Percentiles rank a stretch among this genome's conserved stretches.
Evolutionary conservation across 805 yeast species (phyloP).

Genomic region (Cyberlindnera meyerae): DNA sequence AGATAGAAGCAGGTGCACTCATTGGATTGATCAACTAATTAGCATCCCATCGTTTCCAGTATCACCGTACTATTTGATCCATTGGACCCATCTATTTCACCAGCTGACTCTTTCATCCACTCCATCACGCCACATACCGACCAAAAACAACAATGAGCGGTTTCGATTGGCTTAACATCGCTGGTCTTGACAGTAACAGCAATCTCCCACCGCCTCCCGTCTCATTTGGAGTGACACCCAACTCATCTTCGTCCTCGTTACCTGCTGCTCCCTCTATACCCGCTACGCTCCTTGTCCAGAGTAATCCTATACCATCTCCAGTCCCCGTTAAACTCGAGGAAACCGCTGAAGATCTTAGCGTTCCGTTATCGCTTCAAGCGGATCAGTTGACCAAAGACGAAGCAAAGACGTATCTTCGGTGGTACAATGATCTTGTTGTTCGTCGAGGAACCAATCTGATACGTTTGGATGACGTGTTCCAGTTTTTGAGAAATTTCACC

Average conservation of each 20-base stretch:
- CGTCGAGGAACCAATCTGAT: conserved; percentile 66
- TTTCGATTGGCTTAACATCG: conserved; percentile 49
- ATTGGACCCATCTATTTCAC: no score
- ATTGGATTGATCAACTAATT: no score
- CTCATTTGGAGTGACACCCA: conserved; percentile 40
- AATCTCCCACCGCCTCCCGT: conserved; percentile 45
- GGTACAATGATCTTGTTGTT: conserved; percentile 84
- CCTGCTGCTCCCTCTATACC: no score
- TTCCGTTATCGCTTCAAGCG: conserved; percentile 61
- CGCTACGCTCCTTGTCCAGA: no score
- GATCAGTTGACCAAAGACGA: conserved; percentile 74
- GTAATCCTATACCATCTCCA: no score
- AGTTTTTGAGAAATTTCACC: conserved; percentile 73
- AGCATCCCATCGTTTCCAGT: no score
- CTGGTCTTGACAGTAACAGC: conserved; percentile 30
- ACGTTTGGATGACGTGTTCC: conserved; percentile 69
- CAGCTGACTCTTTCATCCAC: no score
- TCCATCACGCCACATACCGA: no score
- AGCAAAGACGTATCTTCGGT: conserved; percentile 77
- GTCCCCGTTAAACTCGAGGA: conserved; percentile 13
- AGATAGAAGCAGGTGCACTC: no score
- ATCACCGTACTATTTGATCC: no score
- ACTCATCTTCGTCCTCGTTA: conserved; percentile 18
- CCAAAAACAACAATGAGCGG: conserved; percentile 25
- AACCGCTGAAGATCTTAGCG: conserved; percentile 34